Conservation (phyloP, 192 early-diverging fungal species). For the Coemansia sp. region DNA sequence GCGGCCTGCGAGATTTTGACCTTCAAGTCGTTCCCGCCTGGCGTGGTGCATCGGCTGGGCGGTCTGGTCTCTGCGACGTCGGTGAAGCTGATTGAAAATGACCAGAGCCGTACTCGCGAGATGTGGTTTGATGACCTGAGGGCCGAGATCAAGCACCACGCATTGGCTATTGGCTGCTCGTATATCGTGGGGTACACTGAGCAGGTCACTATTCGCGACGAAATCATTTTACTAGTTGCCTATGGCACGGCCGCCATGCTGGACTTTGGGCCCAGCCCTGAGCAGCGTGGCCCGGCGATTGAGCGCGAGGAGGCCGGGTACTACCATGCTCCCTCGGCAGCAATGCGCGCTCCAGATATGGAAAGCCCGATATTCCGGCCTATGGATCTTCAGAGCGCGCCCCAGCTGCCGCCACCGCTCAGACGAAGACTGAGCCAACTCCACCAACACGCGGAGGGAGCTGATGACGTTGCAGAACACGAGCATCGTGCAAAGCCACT, state of each 20-base stretch:
- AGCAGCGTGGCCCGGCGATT: not conserved
- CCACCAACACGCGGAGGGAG: not conserved
- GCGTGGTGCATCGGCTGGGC: slow-evolving; percentile 54
- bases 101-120: slow-evolving; percentile 50
- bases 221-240: slow-evolving; percentile 63
- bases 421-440: not conserved
- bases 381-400: not conserved
- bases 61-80: slow-evolving; percentile 62
- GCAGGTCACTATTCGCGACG: slow-evolving; percentile 61
- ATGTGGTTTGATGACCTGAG: slow-evolving; percentile 72
- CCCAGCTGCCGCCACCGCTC: not conserved
- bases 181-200: slow-evolving; percentile 76
- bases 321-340: not conserved
- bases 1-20: slow-evolving; percentile 43
- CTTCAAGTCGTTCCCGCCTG: slow-evolving; percentile 54
- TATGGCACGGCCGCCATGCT: slow-evolving; percentile 72
- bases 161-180: slow-evolving; percentile 63
- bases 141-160: slow-evolving; percentile 78
- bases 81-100: slow-evolving; percentile 59
- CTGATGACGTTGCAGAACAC: not conserved
- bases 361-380: slow-evolving; percentile 27
- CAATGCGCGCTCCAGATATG: not conserved
- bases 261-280: slow-evolving; percentile 38
- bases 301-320: not conserved
- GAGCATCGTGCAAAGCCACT: not conserved